phyloP scores from a whole-genome alignment of 495 filamentous ascomycete genomes.

The Xylaria cubensis region DNA sequence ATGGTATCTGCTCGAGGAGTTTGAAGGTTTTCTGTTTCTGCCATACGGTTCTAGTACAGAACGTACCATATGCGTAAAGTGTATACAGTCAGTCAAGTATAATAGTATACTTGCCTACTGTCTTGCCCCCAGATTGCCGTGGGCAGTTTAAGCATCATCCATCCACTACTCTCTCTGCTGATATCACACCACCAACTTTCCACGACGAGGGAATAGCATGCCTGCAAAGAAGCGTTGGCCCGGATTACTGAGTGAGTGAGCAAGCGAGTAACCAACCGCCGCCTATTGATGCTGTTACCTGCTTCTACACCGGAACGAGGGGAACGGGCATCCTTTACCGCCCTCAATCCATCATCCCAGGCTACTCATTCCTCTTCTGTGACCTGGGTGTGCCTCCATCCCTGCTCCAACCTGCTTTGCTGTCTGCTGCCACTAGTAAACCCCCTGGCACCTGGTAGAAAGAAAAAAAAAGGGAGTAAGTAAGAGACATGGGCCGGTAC shows the following conservation, averaged over 20 bases:
- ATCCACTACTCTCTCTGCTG: background rate
- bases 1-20: background rate
- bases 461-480: slow-evolving; percentile 19
- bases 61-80: slow-evolving; percentile 1
- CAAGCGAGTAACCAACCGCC: background rate
- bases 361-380: slow-evolving; percentile 23
- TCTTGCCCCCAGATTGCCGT: slow-evolving; percentile 4
- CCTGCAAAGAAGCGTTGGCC: background rate
- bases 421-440: background rate
- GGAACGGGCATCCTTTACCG: slow-evolving; percentile 25
- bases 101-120: background rate
- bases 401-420: slow-evolving; percentile 21
- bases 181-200: slow-evolving; percentile 19
- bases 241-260: background rate
- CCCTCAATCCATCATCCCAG: slow-evolving; percentile 16
- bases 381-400: slow-evolving; percentile 5
- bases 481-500: slow-evolving; percentile 8
- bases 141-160: slow-evolving; percentile 6
- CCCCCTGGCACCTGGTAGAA: background rate
- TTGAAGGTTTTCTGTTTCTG: background rate
- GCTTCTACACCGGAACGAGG: background rate
- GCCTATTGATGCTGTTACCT: background rate
- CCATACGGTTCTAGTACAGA: background rate
- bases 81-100: background rate
- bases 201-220: slow-evolving; percentile 11